These are phyloP conservation scores for Clarireedia homoeocarpa DNA, from an alignment of 2,329 filamentous ascomycete species.

Conservation along the genomic window DNA sequence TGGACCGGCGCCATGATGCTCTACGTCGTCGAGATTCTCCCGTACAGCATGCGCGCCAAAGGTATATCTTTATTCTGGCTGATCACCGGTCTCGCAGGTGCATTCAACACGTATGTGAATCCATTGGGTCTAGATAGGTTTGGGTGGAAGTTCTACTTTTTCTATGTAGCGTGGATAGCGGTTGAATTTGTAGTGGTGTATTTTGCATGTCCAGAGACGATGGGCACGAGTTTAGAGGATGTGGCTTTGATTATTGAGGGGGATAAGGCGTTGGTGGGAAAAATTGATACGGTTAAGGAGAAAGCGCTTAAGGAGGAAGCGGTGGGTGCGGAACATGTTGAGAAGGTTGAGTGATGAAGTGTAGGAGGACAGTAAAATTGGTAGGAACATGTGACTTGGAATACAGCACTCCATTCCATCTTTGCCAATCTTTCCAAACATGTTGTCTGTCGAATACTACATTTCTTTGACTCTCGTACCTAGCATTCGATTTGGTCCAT, in stretches of 20 bases:
- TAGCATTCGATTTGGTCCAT: too few species aligned
- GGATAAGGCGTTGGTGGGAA: constrained; percentile 37
- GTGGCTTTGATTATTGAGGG: constrained; percentile 58
- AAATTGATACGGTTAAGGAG: constrained; percentile 9
- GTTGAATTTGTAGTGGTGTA: constrained; percentile 53
- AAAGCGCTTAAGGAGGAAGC: constrained; percentile 12
- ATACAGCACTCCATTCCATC: background rate
- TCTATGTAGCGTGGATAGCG: constrained; percentile 46
- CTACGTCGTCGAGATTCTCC: constrained; percentile 36
- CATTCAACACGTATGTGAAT: constrained; percentile 32
- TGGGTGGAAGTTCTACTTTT: constrained; percentile 32
- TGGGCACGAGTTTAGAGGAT: constrained; percentile 17
- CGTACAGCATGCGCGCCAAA: constrained; percentile 32
- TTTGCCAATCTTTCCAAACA: background rate
- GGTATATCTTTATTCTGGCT: constrained; percentile 36
- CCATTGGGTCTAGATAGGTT: constrained; percentile 38
- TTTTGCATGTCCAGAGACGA: constrained; percentile 37
- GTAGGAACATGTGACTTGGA: too few species aligned
- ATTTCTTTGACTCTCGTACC: too few species aligned
- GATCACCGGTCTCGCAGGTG: constrained; percentile 29
- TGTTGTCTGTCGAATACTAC: background rate
- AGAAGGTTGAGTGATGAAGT: background rate
- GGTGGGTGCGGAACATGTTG: constrained; percentile 3
- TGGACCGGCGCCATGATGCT: constrained; percentile 43
- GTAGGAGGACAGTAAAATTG: background rate